Base-by-base conservation (phyloP, 2,329 filamentous ascomycete species). In the Paecilomyces sp. region DNA sequence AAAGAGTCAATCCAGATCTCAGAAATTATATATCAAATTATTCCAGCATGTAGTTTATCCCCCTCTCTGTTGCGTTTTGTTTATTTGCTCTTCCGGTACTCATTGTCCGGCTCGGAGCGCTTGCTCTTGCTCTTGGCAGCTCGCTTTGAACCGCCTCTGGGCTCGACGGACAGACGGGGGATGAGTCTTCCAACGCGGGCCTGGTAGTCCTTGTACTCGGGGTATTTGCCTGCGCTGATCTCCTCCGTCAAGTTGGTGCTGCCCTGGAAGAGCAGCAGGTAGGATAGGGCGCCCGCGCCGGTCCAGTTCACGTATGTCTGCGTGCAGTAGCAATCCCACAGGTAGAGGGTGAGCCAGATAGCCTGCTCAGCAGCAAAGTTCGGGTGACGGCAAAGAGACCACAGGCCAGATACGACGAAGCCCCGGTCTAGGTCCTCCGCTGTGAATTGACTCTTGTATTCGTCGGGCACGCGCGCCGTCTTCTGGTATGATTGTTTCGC, bases 361-460 rank as follows among this genome's bases (percentile, higher is more conserved):
- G 86, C 81, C 77, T 97, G 94, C 76, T 99, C 94, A 4, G 90
- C 91, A 4, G 90, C 86, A 70, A 97, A 99, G 75, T 99, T 99
- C 55, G 94, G 94, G 74, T 99, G 95, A 54, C 94, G 85, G 66
- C 89, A 93, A 79, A 88, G 92, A 0, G 87, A 88, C 88, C 90
- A 99, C 7, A 99, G 80, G 0, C 94, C 94, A 3, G 82, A 85
- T 8, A 90, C 88, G 64, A 90, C 82, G 76, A 99, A 99, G 51
- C 94, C 94, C 41, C 93, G 89, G 64, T 97, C 91, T 28, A 99
- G 84, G 58, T 96, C 91, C 61, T 85, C 85, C 65, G 88, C 85
- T 0, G 81, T 82, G 74, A 83, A 92, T 24, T 68, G 67, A 31
- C 67, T 66, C 65, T 78, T 78, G 71, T 75, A 80, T 30, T 74